Evolutionary conservation across 2,329 filamentous ascomycete genomes (phyloP), one percentile per base, ranked within the genome.

Genomic region (Xylariaceae sp.): DNA sequence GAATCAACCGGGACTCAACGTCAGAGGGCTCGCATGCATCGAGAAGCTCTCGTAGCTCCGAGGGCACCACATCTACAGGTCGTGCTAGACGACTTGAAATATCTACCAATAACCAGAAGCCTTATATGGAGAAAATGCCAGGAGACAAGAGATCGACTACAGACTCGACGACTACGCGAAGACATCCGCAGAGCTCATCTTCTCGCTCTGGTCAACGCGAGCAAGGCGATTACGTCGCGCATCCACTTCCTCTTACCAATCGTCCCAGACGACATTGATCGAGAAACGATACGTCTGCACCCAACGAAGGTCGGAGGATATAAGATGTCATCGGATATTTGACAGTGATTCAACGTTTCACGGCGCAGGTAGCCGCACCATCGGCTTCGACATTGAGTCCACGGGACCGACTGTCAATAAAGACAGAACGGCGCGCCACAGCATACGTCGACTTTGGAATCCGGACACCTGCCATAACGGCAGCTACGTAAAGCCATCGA

Each of bases 231-330:
- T 60, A 60, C 16, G 16, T 60, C 24, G 11, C 39, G 28, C 54
- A 60, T 31, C 58, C 58, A 14, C 58, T 58, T 29, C 58, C n/a
- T n/a, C n/a, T n/a, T n/a, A n/a, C 58, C 24, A 54, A 60, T 28
- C 53, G 39, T 39, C 21, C 36, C 8, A 53, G 45, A 31, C 45
- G 40, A 16, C 16, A 9, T 23, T 45, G 50, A 41, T 47, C 34
- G 11, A 37, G 23, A 14, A 24, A 45, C 28, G 24, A 37, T 43
- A 11, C 16, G 17, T 39, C 28, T 21, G 23, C 17, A 14, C 45
- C 6, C 11, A 9, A 17, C 29, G 37, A 34, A 37, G 4, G 26
- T 17, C n/a, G 7, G 16, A 24, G 29, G 17, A 17, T 29, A 39
- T 37, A 33, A 28, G 6, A 17, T 17, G 28, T 49, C 11, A 47